Conservation (phyloP, 2,329 filamentous ascomycete species). For the Ceratocystis huliohia region DNA sequence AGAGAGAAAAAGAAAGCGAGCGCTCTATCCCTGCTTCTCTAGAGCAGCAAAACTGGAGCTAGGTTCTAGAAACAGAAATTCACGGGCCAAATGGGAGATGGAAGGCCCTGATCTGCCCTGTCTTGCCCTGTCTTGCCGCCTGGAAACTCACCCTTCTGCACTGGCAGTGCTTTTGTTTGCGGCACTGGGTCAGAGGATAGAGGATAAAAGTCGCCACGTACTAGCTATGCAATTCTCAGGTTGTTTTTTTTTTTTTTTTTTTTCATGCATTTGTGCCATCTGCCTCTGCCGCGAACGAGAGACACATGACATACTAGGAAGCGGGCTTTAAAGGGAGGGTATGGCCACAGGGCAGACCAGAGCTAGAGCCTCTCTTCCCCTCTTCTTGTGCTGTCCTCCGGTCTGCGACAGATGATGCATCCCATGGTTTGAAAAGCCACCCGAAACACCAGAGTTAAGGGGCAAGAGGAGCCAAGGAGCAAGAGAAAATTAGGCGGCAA, state of each 20-base stretch:
- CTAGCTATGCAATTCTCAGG: neutral
- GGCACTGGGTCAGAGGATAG: neutral
- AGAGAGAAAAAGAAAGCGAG: neutral
- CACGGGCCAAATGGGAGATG: neutral
- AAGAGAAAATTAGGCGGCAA: neutral
- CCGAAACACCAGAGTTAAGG: neutral
- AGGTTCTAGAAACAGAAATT: neutral
- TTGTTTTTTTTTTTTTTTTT: neutral
- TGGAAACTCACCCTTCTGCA: neutral
- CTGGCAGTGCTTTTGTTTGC: neutral
- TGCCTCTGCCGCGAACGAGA: neutral
- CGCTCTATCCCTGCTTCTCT: no score
- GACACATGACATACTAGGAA: neutral
- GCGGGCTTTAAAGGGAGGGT: neutral
- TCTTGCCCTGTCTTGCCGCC: neutral
- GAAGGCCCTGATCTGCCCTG: neutral
- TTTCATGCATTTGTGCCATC: neutral
- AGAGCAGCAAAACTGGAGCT: neutral
- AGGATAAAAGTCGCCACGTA: neutral
- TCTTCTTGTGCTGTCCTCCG: neutral
- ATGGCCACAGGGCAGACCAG: neutral
- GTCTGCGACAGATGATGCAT: conserved; percentile 6
- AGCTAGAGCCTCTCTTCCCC: neutral
- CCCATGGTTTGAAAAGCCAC: conserved; percentile 2
- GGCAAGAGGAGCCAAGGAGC: neutral